phyloP scores from a whole-genome alignment of 495 filamentous ascomycete genomes.

The Filosporella fistucella region DNA sequence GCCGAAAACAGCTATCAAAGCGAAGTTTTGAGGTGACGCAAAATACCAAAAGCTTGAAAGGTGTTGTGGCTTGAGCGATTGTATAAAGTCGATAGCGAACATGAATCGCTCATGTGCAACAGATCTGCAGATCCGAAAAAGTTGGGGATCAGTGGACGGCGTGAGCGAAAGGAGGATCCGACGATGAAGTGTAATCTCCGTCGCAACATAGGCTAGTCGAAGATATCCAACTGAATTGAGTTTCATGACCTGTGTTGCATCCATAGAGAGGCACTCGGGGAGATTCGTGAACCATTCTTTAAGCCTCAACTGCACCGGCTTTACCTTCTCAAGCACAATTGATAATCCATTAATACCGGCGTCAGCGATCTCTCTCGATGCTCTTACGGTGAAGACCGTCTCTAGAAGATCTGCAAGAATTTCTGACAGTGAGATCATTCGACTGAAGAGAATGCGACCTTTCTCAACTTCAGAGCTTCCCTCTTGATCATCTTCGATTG shows the following conservation, averaged over 20 bases:
- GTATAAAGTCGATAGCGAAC: conserved; percentile 74
- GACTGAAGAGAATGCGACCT: conserved; percentile 61
- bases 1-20: conserved; percentile 75
- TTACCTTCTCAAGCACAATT: conserved; percentile 66
- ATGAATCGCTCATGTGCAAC: conserved; percentile 75
- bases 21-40: conserved; percentile 73
- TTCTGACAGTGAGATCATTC: conserved; percentile 69
- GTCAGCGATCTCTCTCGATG: conserved; percentile 40
- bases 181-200: conserved; percentile 79
- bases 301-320: conserved; percentile 75
- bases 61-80: conserved; percentile 66
- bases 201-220: conserved; percentile 78
- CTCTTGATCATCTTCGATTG: conserved; percentile 50
- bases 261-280: conserved; percentile 62
- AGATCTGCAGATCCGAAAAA: conserved; percentile 89
- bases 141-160: conserved; percentile 51
- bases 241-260: conserved; percentile 41
- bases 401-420: conserved; percentile 74
- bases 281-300: conserved; percentile 74
- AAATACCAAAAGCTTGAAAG: conserved; percentile 79
- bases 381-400: conserved; percentile 71
- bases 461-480: conserved; percentile 61
- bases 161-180: conserved; percentile 67
- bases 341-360: conserved; percentile 46
- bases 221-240: conserved; percentile 66